These are phyloP conservation scores for Ascochyta clinopodiicola DNA, from an alignment of 2,329 filamentous ascomycete species.

Conservation along the genomic window DNA sequence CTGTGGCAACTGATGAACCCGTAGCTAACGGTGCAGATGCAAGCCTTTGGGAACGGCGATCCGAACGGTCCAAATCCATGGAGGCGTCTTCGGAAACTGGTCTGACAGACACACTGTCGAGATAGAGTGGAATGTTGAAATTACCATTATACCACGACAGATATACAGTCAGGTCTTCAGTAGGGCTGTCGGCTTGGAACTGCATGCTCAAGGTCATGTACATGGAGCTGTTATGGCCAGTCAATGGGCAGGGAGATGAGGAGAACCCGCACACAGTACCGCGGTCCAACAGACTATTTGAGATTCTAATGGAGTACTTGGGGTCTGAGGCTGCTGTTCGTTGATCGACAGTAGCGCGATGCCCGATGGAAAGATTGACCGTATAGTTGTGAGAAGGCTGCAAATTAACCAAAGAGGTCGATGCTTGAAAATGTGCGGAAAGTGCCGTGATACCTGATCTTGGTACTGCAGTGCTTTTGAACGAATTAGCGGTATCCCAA, in stretches of 20 bases:
- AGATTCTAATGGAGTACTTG: slow-evolving; percentile 1
- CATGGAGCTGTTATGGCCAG: not conserved
- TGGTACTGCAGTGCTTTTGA: not conserved
- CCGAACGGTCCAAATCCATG: not conserved
- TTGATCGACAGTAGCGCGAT: not conserved
- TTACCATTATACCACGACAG: slow-evolving; percentile 11
- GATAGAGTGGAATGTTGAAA: not conserved
- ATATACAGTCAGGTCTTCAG: slow-evolving; percentile 1
- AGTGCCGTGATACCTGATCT: not conserved
- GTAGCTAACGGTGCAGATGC: not conserved
- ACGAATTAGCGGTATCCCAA: not conserved
- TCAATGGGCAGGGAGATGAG: not conserved
- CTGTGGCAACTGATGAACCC: not conserved
- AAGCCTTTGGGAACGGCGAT: not conserved
- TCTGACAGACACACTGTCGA: not conserved
- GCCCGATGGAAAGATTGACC: slow-evolving; percentile 2
- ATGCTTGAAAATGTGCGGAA: not conserved
- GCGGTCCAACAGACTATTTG: not conserved
- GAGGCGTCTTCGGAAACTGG: not conserved
- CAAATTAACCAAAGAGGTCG: not conserved
- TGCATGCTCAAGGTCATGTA: not conserved
- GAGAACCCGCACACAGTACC: slow-evolving; percentile 9
- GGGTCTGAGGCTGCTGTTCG: not conserved
- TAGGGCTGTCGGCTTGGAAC: not conserved
- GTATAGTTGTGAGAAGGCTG: not conserved